Conservation (phyloP, 176 grass and related monocot genomes). For the Cocos nucifera region DNA sequence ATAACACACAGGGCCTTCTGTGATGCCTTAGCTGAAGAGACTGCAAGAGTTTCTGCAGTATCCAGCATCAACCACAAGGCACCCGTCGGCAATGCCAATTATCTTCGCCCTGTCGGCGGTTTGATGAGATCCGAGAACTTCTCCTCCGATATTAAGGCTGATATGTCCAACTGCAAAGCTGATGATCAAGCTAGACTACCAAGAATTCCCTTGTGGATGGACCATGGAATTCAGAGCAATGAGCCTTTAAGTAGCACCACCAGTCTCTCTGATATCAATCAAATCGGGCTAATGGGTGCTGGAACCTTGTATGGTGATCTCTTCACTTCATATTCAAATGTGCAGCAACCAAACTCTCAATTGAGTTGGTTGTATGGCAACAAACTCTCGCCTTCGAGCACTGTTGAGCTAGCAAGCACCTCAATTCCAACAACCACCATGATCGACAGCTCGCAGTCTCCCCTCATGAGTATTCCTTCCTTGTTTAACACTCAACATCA, state of each 20-base stretch:
- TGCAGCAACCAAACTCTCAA: no score
- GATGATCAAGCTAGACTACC: no score
- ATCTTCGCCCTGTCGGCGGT: conserved; percentile 20
- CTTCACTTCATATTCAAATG: no score
- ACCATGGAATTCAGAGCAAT: no score
- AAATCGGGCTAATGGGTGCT: no score
- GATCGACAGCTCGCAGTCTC: conserved; percentile 13
- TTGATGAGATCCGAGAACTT: conserved; percentile 23
- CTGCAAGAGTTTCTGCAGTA: conserved; percentile 42
- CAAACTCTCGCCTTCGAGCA: conserved; percentile 32
- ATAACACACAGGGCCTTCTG: conserved; percentile 91
- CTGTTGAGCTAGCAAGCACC: conserved; percentile 32
- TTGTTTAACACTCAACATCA: conserved; percentile 48
- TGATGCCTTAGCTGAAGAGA: conserved; percentile 74
- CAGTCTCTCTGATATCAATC: no score
- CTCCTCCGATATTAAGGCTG: conserved; percentile 5
- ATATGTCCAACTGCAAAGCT: no score
- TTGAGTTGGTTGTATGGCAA: conserved; percentile 46
- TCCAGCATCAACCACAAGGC: neutral
- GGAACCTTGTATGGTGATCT: no score
- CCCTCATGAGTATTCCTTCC: conserved; percentile 38
- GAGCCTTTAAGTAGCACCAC: no score
- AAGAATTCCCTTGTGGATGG: no score
- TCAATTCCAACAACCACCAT: neutral
- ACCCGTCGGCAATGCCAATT: conserved; percentile 13